phyloP scores from a whole-genome alignment of 2,329 filamentous ascomycete species.

The Malbranchea cinnamomea region DNA sequence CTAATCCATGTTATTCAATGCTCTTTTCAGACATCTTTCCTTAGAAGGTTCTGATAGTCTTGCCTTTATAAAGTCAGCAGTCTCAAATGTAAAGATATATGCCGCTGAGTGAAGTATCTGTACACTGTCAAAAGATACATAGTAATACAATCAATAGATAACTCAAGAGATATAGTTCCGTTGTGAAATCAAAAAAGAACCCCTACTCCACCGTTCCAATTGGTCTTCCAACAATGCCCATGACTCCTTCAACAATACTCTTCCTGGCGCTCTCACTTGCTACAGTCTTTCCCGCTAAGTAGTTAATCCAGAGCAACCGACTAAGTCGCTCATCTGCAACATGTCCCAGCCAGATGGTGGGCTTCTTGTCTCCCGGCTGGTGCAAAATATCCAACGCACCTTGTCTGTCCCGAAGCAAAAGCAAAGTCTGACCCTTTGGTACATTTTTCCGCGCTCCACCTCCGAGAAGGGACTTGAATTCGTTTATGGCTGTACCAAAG shows the following conservation, averaged over 20 bases:
- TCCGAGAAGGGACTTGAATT: conserved; percentile 72
- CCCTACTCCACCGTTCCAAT: conserved; percentile 71
- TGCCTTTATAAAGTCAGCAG: no score
- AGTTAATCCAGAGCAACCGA: conserved; percentile 75
- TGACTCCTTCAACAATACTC: conserved; percentile 73
- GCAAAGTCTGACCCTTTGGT: conserved; percentile 62
- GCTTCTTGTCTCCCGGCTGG: conserved; percentile 33
- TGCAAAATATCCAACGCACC: conserved; percentile 57
- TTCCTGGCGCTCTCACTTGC: conserved; percentile 68
- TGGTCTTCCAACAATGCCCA: conserved; percentile 76
- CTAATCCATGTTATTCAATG: no score
- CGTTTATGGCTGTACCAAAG: conserved; percentile 59
- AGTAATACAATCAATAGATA: no score
- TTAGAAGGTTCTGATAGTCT: no score
- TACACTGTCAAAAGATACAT: no score
- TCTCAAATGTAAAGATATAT: no score
- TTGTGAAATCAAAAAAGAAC: conserved; percentile 28
- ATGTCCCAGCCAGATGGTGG: conserved; percentile 47
- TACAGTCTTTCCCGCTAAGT: conserved; percentile 72
- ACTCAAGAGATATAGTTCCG: no score
- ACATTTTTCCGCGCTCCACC: conserved; percentile 52
- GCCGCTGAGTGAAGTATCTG: no score
- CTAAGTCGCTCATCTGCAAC: conserved; percentile 69
- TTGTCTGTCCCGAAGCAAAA: conserved; percentile 51
- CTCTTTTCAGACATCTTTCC: no score